Evolutionary conservation across 495 filamentous ascomycete genomes (phyloP).

Genomic region (Friedmanniomyces simplex): DNA sequence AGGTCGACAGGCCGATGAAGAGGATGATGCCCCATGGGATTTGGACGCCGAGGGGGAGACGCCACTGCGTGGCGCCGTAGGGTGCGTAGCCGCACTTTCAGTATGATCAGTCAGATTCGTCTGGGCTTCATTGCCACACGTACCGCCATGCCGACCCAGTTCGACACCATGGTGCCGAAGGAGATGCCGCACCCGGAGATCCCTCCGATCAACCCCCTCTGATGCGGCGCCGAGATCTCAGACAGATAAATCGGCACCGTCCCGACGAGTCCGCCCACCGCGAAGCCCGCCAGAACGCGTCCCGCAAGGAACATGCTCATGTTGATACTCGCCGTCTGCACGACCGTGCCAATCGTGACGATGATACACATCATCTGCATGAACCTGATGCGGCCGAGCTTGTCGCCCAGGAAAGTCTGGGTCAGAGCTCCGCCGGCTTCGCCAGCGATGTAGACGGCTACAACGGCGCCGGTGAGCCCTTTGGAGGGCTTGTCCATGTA

Average conservation of each 20-base stretch:
- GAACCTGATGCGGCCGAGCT: conserved; percentile 47
- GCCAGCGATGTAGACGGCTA: conserved; percentile 51
- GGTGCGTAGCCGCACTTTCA: conserved; percentile 43
- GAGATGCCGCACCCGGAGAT: conserved; percentile 49
- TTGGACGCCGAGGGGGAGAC: conserved; percentile 47
- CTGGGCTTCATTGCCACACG: neutral
- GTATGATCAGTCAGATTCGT: neutral
- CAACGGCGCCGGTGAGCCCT: conserved; percentile 48
- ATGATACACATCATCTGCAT: conserved; percentile 49
- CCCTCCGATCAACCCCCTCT: conserved; percentile 47
- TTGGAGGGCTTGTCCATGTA: conserved; percentile 48
- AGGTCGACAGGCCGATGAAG: conserved; percentile 45
- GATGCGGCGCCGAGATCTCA: conserved; percentile 45
- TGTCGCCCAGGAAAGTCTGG: conserved; percentile 46
- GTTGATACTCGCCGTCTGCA: conserved; percentile 48
- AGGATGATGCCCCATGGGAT: conserved; percentile 49
- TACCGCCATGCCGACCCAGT: conserved; percentile 33
- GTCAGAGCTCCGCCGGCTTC: conserved; percentile 44
- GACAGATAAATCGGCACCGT: conserved; percentile 51
- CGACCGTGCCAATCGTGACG: conserved; percentile 45
- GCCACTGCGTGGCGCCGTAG: conserved; percentile 46
- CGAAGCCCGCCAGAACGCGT: conserved; percentile 44
- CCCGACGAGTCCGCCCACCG: conserved; percentile 46
- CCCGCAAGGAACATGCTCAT: conserved; percentile 53
- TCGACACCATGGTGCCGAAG: conserved; percentile 48